Conservation (phyloP, 2,329 filamentous ascomycete genomes). For the Scortechinia acanthostroma region DNA sequence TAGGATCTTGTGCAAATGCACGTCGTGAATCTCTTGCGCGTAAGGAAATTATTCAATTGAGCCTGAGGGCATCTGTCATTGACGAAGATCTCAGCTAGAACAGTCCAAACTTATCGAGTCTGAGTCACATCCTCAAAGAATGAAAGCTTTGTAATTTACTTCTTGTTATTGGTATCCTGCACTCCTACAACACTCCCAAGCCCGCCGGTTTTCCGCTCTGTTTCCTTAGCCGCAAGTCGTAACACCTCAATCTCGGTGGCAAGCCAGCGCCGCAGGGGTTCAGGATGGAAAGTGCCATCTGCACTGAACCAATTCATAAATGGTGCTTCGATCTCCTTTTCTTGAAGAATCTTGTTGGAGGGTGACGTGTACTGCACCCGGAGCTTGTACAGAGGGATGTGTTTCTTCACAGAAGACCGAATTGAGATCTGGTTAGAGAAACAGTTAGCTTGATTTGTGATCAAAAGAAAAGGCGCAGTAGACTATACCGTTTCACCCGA, state of each 20-base stretch:
- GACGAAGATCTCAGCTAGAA: no score
- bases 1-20: no score
- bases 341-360: slow-evolving; percentile 25
- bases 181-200: slow-evolving; percentile 3
- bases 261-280: slow-evolving; percentile 56
- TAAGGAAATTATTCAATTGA: no score
- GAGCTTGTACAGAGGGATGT: neutral
- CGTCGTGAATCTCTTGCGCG: no score
- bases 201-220: slow-evolving; percentile 17
- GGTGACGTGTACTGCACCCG: slow-evolving; percentile 20
- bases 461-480: neutral
- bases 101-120: no score
- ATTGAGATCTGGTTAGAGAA: neutral
- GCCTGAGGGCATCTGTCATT: no score
- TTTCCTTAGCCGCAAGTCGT: slow-evolving; percentile 32
- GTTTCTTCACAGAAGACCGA: neutral
- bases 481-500: neutral
- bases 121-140: no score
- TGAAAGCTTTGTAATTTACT: no score
- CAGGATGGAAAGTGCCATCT: slow-evolving; percentile 49
- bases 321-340: slow-evolving; percentile 40
- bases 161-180: no score
- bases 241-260: slow-evolving; percentile 46
- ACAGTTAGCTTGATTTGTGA: neutral
- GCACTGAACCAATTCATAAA: slow-evolving; percentile 53